Conservation (phyloP, 2,329 filamentous ascomycete species). For the Emydomyces testavorans region DNA sequence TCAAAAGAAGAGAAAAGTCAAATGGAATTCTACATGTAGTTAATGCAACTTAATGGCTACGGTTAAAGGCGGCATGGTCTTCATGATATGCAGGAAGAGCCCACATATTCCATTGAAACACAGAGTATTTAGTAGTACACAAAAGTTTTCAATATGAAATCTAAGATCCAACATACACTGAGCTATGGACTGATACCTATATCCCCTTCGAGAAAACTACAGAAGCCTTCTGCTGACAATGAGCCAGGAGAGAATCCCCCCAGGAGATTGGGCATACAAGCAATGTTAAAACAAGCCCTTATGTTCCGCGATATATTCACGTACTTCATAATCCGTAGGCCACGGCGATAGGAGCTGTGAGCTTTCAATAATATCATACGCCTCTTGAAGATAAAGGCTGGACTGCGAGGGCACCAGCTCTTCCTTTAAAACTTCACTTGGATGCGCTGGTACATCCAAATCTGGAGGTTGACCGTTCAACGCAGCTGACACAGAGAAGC, state of each 20-base stretch:
- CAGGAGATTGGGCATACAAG: not conserved
- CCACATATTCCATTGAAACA: too few relatives aligned
- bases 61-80: not conserved
- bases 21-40: not conserved
- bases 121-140: too few relatives aligned
- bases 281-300: slow-evolving; percentile 1
- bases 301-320: slow-evolving; percentile 23
- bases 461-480: not conserved
- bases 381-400: slow-evolving; percentile 23
- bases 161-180: not conserved
- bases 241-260: not conserved
- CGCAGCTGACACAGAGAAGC: not conserved
- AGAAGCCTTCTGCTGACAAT: not conserved
- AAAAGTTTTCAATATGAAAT: too few relatives aligned
- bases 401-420: not conserved
- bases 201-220: not conserved
- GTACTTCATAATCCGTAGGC: slow-evolving; percentile 34
- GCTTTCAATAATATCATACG: slow-evolving; percentile 29
- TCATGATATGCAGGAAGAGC: not conserved
- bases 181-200: not conserved
- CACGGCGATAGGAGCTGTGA: slow-evolving; percentile 23
- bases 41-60: not conserved
- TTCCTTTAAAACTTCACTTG: too few relatives aligned
- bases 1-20: not conserved
- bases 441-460: not conserved